A percentile compares a stretch with the other conserved stretches of the same genome.
Evolutionary conservation across 2,329 filamentous ascomycete genomes (phyloP).

Genomic region (Trichoderma sp.): DNA sequence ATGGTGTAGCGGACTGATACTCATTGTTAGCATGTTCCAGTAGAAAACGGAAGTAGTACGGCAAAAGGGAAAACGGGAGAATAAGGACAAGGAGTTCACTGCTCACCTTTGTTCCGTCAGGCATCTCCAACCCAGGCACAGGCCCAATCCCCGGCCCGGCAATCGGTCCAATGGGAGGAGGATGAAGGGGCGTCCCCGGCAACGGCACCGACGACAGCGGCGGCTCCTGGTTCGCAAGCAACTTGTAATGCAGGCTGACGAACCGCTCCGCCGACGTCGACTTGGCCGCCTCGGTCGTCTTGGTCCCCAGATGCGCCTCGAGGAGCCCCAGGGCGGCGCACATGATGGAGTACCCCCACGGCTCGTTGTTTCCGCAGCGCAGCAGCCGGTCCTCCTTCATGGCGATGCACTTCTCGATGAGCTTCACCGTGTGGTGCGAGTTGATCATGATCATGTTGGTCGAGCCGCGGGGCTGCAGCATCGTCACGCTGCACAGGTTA

Average conservation of each 20-base stretch:
- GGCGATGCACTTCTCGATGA: conserved; percentile 62
- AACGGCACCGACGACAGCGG: conserved; percentile 41
- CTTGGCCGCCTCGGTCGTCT: conserved; percentile 60
- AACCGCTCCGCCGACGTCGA: conserved; percentile 62
- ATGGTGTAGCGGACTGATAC: conserved; percentile 47
- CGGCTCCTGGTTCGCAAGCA: conserved; percentile 57
- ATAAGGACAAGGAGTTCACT: background rate
- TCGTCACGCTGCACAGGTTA: conserved; percentile 62
- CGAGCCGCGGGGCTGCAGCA: conserved; percentile 61
- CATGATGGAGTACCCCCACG: conserved; percentile 66
- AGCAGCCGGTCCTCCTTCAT: conserved; percentile 65
- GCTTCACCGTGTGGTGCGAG: conserved; percentile 59
- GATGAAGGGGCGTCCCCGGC: conserved; percentile 34
- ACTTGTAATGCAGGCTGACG: conserved; percentile 59
- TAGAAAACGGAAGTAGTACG: no score
- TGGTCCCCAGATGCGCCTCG: conserved; percentile 61
- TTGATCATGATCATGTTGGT: conserved; percentile 66
- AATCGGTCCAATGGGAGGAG: conserved; percentile 29
- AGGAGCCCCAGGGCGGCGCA: conserved; percentile 61
- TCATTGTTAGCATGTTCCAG: background rate
- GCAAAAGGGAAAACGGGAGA: conserved; percentile 24
- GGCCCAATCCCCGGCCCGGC: conserved; percentile 35
- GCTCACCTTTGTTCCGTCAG: conserved; percentile 47
- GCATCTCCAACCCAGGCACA: conserved; percentile 40
- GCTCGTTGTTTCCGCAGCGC: conserved; percentile 65